These are phyloP conservation scores for Xylariaceae sp. DNA, from an alignment of 2,329 filamentous ascomycete species.

Conservation along the genomic window DNA sequence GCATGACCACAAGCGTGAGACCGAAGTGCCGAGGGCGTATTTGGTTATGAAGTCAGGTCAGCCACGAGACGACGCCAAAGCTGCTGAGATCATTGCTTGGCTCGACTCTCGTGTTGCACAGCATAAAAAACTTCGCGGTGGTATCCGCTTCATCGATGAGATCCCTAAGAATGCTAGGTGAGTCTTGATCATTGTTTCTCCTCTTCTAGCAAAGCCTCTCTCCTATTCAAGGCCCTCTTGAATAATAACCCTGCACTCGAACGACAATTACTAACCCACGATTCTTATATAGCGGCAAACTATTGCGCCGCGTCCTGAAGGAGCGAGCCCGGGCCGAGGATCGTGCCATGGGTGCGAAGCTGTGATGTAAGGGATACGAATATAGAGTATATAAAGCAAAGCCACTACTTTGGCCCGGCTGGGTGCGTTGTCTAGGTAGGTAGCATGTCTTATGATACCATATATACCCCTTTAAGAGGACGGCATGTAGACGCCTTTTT, in stretches of 20 bases:
- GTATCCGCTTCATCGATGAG: constrained; percentile 45
- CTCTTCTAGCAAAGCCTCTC: too few species aligned
- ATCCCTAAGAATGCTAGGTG: constrained; percentile 63
- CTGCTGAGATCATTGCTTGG: constrained; percentile 37
- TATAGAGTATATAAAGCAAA: constrained; percentile 1
- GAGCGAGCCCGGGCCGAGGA: constrained; percentile 39
- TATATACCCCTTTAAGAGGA: too few species aligned
- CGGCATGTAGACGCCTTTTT: too few species aligned
- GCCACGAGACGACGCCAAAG: constrained; percentile 34
- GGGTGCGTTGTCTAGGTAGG: neutral
- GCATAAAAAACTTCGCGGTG: constrained; percentile 37
- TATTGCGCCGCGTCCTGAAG: constrained; percentile 54
- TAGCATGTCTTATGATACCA: too few species aligned
- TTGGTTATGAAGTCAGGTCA: constrained; percentile 47
- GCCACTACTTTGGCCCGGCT: neutral
- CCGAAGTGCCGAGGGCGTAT: constrained; percentile 66
- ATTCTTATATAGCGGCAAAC: constrained; percentile 64
- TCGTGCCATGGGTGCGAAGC: constrained; percentile 25
- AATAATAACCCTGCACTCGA: too few species aligned
- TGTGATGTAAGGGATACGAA: constrained; percentile 15
- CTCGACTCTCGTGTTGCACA: constrained; percentile 36
- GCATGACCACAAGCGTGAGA: constrained; percentile 56
- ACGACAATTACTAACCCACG: too few species aligned
- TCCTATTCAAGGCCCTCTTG: too few species aligned
- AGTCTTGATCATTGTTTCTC: too few species aligned